Conservation (phyloP, 1,284 basidiomycete genomes). For the Exobasidium rhododendri region DNA sequence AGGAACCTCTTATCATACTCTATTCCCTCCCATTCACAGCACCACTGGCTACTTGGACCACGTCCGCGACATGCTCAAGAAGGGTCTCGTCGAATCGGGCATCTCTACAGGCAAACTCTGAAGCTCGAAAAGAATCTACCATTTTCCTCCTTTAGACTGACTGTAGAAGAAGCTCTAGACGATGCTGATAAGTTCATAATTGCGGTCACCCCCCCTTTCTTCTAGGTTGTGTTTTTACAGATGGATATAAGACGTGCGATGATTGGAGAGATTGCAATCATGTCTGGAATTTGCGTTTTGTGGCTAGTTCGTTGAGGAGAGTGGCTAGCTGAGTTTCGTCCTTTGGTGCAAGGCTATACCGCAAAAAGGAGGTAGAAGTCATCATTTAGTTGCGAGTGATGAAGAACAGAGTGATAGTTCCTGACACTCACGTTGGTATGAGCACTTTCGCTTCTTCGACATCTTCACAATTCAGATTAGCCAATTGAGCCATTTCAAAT, state of each 20-base stretch:
- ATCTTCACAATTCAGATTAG: constrained; percentile 79
- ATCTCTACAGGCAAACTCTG: constrained; percentile 47
- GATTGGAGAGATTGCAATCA: not conserved
- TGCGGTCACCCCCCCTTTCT: no score
- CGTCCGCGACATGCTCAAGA: constrained; percentile 38
- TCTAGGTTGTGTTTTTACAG: not conserved
- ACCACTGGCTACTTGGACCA: constrained; percentile 52
- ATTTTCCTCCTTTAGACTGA: not conserved
- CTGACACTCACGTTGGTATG: constrained; percentile 65
- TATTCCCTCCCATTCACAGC: constrained; percentile 3
- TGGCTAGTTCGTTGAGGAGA: constrained; percentile 15
- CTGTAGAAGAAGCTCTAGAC: no score
- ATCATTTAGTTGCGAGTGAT: not conserved
- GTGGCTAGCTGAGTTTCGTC: constrained; percentile 12
- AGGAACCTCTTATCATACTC: constrained; percentile 9
- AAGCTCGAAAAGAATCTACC: not conserved
- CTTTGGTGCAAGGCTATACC: constrained; percentile 8
- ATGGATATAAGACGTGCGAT: not conserved
- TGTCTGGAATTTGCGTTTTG: constrained; percentile 16
- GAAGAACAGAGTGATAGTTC: not conserved
- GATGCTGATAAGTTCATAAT: no score
- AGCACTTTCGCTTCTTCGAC: constrained; percentile 87
- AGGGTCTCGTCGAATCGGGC: constrained; percentile 32
- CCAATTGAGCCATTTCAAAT: constrained; percentile 88
- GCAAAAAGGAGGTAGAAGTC: not conserved